Base-by-base conservation (phyloP, 176 grass and related monocot genomes). In the Oryza rufipogon region DNA sequence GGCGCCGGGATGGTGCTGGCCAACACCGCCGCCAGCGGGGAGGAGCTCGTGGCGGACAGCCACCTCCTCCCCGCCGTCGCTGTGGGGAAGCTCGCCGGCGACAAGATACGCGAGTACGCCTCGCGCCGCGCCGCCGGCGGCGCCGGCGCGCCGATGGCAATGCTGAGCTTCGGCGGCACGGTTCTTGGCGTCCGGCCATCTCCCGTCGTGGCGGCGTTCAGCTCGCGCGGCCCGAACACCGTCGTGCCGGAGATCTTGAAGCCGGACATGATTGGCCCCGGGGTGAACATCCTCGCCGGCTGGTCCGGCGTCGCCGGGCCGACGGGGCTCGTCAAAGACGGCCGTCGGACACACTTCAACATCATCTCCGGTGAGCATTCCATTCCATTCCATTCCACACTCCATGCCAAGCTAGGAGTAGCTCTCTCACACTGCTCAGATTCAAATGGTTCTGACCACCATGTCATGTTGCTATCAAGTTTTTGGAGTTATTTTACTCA, bases 21-120 rank as follows among this genome's bases (percentile, higher is more conserved):
- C 6, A 99, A 99, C 89, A 96, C 91, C 26, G 91, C 90, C 1
- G 87, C 86, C 7, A 99, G 84, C 80, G 96, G 93, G 1, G 96
- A 99, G 86, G 96, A 99, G 88, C 82, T 99, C 61, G 93, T 99
- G 30, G 96, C 93, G 8, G 93, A 96, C 80, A 99, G 93, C 88
- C 93, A 99, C 78, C 81, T 99, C 17, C 88, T 96, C 67, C 96
- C 93, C 44, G 93, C 96, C 47, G 74, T 99, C 28, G 93, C 91
- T 0, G 89, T 99, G 15, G 96, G 96, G 17, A 88, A 79, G 26
- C 70, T 80, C 30, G 58, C 87, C 11, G 96, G 96, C 1, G 93
- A 99, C 85, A 80, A 81, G 80, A 92, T 99, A 81, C 87, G 96
- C 48, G 74, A 87, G 14, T 96, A 99, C 66, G 90, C 87, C 15